These are phyloP conservation scores for Erigeron canadensis DNA, from an alignment of 129 eudicot species.

Conservation along the genomic window DNA sequence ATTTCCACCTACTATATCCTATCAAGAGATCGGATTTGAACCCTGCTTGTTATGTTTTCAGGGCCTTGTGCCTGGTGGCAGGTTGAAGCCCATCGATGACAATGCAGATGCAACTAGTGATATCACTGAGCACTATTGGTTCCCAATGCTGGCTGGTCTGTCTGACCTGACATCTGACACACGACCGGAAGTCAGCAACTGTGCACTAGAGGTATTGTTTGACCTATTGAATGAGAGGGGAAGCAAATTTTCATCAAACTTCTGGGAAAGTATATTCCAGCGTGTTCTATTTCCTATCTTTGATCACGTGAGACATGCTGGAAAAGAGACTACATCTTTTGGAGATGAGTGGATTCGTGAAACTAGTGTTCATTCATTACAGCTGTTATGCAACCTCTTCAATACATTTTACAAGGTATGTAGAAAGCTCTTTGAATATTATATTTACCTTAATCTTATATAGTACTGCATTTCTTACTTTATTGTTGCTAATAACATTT, in stretches of 20 bases:
- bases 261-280: conserved; percentile 92
- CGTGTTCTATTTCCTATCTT: conserved; percentile 92
- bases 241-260: conserved; percentile 78
- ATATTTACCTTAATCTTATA: neutral
- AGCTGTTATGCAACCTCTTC: conserved; percentile 91
- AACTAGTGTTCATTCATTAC: conserved; percentile 85
- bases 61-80: conserved; percentile 98
- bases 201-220: conserved; percentile 96
- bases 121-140: conserved; percentile 97
- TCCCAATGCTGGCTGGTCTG: conserved; percentile 98
- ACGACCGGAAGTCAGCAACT: conserved; percentile 84
- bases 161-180: conserved; percentile 96
- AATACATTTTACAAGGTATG: conserved; percentile 94
- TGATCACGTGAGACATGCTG: conserved; percentile 85
- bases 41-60: conserved; percentile 31
- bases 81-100: conserved; percentile 72
- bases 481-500: conserved; percentile 1
- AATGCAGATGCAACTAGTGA: conserved; percentile 62
- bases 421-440: conserved; percentile 7
- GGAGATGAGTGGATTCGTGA: conserved; percentile 86
- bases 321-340: conserved; percentile 63
- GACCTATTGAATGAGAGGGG: conserved; percentile 95
- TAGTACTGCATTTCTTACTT: neutral
- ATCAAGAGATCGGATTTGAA: conserved; percentile 12
- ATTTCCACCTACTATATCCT: neutral